These are phyloP conservation scores for Ceratocystis huliohia DNA, from an alignment of 2,329 filamentous ascomycete species.

Conservation along the genomic window DNA sequence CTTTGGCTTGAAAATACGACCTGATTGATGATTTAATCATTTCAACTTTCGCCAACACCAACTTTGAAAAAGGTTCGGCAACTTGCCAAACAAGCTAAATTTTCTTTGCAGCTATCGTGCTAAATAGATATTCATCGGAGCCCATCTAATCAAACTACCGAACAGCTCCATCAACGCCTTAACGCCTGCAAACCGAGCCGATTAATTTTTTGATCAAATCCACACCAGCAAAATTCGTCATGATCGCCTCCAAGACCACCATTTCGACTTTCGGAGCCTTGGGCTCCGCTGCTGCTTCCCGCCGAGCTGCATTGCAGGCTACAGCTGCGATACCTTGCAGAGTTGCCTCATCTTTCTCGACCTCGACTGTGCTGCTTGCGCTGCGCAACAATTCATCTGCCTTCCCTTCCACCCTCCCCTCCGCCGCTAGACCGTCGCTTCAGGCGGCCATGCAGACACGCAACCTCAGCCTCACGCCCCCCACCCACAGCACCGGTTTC, in stretches of 20 bases:
- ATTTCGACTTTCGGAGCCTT: background rate
- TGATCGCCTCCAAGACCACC: constrained; percentile 15
- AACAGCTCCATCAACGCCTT: background rate
- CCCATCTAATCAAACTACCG: background rate
- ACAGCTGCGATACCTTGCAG: background rate
- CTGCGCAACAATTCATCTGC: constrained; percentile 6
- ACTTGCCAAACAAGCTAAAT: background rate
- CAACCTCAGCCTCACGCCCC: constrained; percentile 14
- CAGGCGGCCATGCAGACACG: constrained; percentile 13
- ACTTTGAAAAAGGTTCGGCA: background rate
- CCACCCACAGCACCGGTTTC: constrained; percentile 17
- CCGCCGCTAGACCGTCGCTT: background rate
- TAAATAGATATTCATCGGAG: too few species aligned
- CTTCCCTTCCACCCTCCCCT: background rate
- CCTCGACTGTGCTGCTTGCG: constrained; percentile 8
- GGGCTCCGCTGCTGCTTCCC: background rate
- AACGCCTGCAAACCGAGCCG: background rate
- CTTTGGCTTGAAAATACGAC: background rate
- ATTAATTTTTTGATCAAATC: background rate
- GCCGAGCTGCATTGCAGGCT: background rate
- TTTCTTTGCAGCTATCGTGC: background rate
- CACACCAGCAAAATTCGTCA: background rate
- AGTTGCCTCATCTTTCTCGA: constrained; percentile 9
- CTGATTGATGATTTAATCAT: background rate
- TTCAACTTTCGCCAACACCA: background rate